These are phyloP conservation scores for Hypomontagnella monticulosa DNA, from an alignment of 495 filamentous ascomycete species.

Conservation along the genomic window DNA sequence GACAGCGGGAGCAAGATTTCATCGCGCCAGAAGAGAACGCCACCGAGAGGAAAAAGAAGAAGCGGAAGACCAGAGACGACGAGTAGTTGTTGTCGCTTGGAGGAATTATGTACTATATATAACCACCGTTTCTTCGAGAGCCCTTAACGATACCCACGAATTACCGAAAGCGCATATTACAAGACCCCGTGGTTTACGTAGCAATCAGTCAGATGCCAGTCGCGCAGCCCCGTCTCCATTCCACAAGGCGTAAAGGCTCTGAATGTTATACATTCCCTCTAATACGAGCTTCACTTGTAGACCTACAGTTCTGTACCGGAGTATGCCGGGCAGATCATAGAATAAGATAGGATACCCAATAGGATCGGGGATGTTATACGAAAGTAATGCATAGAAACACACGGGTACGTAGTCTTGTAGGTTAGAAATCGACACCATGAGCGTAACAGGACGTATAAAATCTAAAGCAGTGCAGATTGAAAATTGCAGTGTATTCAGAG, in stretches of 20 bases:
- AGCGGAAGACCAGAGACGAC: constrained; percentile 64
- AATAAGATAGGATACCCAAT: too few relatives aligned
- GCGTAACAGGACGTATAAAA: background rate
- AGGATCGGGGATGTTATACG: too few relatives aligned
- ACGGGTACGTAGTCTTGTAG: too few relatives aligned
- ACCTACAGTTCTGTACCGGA: too few relatives aligned
- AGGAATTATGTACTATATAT: constrained; percentile 11
- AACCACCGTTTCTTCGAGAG: constrained; percentile 13
- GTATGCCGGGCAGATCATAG: too few relatives aligned
- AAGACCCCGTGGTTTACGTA: background rate
- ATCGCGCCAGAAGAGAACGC: constrained; percentile 81
- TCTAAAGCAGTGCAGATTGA: background rate
- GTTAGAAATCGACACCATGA: too few relatives aligned
- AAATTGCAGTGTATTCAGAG: constrained; percentile 13
- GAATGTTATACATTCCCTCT: background rate
- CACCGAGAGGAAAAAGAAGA: constrained; percentile 67
- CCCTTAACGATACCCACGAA: constrained; percentile 36
- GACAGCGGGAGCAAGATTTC: constrained; percentile 83
- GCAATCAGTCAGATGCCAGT: background rate
- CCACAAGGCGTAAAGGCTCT: too few relatives aligned
- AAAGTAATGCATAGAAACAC: too few relatives aligned
- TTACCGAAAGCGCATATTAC: background rate
- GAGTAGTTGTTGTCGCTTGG: constrained; percentile 44
- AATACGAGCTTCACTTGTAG: background rate
- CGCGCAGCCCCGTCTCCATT: too few relatives aligned